Percentiles rank a stretch among this genome's conserved stretches.
phyloP scores from a whole-genome alignment of 495 filamentous ascomycete genomes.

The Aspergillus steynii region DNA sequence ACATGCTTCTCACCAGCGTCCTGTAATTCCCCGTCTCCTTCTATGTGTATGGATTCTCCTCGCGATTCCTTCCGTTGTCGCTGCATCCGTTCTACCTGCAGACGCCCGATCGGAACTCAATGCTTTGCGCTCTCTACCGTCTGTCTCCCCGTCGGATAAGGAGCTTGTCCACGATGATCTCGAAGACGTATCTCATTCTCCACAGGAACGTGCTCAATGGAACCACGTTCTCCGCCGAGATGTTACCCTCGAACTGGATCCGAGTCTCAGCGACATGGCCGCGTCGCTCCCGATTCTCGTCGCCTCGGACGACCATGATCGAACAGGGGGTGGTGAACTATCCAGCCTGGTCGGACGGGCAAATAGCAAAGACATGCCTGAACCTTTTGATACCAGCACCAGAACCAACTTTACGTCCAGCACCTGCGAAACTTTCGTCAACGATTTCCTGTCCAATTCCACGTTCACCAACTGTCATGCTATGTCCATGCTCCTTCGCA shows the following conservation, averaged over 20 bases:
- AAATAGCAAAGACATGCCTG: conserved; percentile 52
- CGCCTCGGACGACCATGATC: not conserved
- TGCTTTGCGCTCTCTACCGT: not conserved
- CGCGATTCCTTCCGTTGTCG: conserved; percentile 1
- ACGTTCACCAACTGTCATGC: conserved; percentile 71
- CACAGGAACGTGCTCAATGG: conserved; percentile 10
- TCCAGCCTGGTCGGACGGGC: not conserved
- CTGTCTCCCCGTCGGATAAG: conserved; percentile 11
- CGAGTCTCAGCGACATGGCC: not conserved
- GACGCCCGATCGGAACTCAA: conserved; percentile 7
- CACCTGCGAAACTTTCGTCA: conserved; percentile 69
- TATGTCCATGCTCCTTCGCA: conserved; percentile 71
- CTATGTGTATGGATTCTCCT: not conserved
- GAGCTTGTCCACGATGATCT: conserved; percentile 23
- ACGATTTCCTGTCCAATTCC: conserved; percentile 58
- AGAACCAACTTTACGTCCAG: conserved; percentile 65
- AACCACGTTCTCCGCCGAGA: not conserved
- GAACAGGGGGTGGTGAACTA: not conserved
- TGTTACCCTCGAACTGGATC: not conserved
- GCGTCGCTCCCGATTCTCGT: not conserved
- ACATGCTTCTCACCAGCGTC: conserved; percentile 4
- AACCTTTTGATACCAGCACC: conserved; percentile 69
- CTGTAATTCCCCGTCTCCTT: not conserved
- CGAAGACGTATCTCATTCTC: conserved; percentile 15
- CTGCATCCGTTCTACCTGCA: conserved; percentile 5